Evolutionary conservation across 2,329 filamentous ascomycete species (phyloP).

Genomic region (Metarhizium brunneum): DNA sequence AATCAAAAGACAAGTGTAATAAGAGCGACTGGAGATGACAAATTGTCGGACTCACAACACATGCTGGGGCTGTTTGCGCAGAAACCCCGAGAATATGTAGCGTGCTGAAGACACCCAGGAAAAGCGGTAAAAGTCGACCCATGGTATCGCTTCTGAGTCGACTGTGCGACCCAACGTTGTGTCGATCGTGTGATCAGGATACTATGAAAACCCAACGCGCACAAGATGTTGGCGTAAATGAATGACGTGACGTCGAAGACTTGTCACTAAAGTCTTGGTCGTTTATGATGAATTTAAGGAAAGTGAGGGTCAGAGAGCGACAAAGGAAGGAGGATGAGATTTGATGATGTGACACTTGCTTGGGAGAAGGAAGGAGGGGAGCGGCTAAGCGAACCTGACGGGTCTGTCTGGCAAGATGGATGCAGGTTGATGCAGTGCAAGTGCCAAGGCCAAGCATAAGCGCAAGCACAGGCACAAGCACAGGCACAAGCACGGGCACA

Average conservation of each 20-base stretch:
- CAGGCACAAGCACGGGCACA: neutral
- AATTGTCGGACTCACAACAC: conserved; percentile 20
- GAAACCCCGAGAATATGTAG: conserved; percentile 16
- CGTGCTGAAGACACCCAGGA: conserved; percentile 20
- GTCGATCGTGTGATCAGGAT: neutral
- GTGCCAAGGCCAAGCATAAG: neutral
- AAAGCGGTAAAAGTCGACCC: conserved; percentile 5
- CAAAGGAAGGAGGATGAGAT: neutral
- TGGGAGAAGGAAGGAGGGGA: neutral
- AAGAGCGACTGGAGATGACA: neutral
- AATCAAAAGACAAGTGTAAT: neutral
- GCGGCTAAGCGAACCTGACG: neutral
- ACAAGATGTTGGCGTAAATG: too few relatives aligned
- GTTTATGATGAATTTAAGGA: too few relatives aligned
- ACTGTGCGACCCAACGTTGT: neutral
- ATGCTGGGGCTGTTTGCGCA: conserved; percentile 15
- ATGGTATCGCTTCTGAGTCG: neutral
- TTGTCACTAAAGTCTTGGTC: too few relatives aligned
- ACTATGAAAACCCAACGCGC: neutral
- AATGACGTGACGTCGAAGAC: too few relatives aligned
- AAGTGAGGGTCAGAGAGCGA: neutral
- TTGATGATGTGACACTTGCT: neutral
- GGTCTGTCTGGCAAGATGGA: neutral
- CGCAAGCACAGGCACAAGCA: neutral
- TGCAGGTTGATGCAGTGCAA: neutral